Evolutionary conservation across 805 yeast species (phyloP), one percentile per base, ranked within the genome.

Genomic region (Lipomyces sp.): DNA sequence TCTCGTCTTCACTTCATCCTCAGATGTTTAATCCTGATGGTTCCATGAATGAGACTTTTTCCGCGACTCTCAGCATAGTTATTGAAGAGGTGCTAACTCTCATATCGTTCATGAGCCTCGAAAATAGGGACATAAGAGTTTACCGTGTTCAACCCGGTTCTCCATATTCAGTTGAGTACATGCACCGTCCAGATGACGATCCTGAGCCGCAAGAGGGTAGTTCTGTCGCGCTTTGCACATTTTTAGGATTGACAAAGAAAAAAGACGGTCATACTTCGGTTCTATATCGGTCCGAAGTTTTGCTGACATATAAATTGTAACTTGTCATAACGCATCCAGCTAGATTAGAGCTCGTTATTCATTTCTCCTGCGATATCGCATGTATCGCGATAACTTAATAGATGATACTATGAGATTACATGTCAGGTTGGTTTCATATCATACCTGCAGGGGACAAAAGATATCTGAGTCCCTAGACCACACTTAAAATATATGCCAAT

Each of bases 241-340:
- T 57, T 57, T 13, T 57, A 30, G 24, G 57, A 11, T 58, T 57
- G 13, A 13, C 24, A 32, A 57, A 57, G 7, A 11, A 2, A 2
- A 39, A 57, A 32, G 53, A 57, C n/a, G 37, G 37, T 5, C 32
- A 57, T 5, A 6, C 11, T 5, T 4, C 37, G 10, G 60, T 57
- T 10, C 34, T 57, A 8, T 57, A 35, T 48, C 34, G 18, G n/a
- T 18, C 60, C 24, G 57, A 57, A 39, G 60, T 57, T 35, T 24
- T 24, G 24, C 24, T 24, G 24, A 24, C 24, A 24, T 24, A 24
- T 24, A 24, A 24, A 24, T 1, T 24, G 24, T 24, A 24, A 24
- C 24, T 24, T 24, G 24, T 24, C 24, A 24, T 24, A 24, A 24
- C 24, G 24, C 24, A 24, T 24, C 24, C 24, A 24, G 24, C 24